Evolutionary conservation across 2,329 filamentous ascomycete species (phyloP).

Genomic region (Aschersonia sp.): DNA sequence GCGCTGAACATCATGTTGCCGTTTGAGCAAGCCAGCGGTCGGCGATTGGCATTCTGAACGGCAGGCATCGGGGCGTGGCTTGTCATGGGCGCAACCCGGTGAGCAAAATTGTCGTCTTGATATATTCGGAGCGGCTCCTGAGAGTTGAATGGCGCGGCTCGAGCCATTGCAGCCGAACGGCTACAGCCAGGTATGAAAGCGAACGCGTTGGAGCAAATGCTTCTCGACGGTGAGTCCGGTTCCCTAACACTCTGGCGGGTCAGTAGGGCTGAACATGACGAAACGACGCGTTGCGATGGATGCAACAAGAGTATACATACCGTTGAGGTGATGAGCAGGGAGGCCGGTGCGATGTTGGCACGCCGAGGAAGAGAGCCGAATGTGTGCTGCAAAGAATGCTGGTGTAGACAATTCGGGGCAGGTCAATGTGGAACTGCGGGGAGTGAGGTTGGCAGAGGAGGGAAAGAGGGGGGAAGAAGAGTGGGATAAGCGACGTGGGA

Average conservation of each 20-base stretch:
- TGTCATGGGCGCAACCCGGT: conserved; percentile 29
- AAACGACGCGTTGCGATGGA: no score
- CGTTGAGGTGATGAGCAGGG: no score
- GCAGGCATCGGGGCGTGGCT: conserved; percentile 43
- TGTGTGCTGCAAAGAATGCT: no score
- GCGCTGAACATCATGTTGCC: conserved; percentile 56
- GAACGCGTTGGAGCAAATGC: neutral
- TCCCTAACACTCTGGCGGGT: no score
- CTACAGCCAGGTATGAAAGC: neutral
- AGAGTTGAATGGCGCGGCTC: conserved; percentile 31
- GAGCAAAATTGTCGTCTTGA: conserved; percentile 33
- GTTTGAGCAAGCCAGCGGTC: conserved; percentile 34
- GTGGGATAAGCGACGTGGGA: conserved; percentile 3
- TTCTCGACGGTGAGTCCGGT: neutral
- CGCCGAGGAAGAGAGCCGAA: no score
- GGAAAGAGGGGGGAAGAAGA: neutral
- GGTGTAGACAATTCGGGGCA: neutral
- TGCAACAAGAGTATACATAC: no score
- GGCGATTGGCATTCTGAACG: conserved; percentile 29
- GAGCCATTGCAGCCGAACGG: conserved; percentile 35
- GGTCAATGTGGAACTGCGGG: neutral
- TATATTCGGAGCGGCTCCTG: conserved; percentile 36
- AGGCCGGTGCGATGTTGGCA: no score
- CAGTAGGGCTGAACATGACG: no score
- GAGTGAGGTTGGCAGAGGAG: neutral